Conservation (phyloP, 2,329 filamentous ascomycete species). For the Neoscytalidium dimidiatum region DNA sequence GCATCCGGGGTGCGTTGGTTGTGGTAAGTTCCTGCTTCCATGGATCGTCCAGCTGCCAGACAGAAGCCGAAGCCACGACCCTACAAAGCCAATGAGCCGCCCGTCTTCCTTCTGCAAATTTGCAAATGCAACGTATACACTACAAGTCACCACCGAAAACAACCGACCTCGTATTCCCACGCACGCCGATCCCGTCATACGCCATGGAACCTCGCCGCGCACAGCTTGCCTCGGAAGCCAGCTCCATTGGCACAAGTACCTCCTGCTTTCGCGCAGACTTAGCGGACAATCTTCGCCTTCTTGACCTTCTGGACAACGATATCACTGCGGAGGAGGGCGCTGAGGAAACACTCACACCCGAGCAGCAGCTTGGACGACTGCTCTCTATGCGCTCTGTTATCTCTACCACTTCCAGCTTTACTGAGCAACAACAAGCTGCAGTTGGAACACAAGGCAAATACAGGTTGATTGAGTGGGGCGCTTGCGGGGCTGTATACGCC, state of each 20-base stretch:
- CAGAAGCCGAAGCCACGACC: no score
- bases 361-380: neutral
- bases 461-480: slow-evolving; percentile 16
- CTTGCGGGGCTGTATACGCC: slow-evolving; percentile 19
- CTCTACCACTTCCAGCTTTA: neutral
- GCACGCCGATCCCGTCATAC: no score
- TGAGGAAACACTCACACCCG: neutral
- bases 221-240: neutral
- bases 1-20: no score
- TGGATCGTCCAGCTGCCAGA: no score
- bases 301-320: neutral
- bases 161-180: no score
- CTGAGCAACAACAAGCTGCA: neutral
- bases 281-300: neutral
- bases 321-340: neutral
- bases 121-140: no score
- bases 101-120: no score
- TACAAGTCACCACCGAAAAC: no score
- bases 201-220: neutral
- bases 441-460: neutral
- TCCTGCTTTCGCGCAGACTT: neutral
- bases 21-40: no score
- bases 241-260: neutral
- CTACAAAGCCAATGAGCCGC: no score
- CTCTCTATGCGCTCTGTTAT: neutral